These are phyloP conservation scores for Microbotryum saponariae DNA, from an alignment of 1,284 basidiomycete genomes.

Conservation along the genomic window DNA sequence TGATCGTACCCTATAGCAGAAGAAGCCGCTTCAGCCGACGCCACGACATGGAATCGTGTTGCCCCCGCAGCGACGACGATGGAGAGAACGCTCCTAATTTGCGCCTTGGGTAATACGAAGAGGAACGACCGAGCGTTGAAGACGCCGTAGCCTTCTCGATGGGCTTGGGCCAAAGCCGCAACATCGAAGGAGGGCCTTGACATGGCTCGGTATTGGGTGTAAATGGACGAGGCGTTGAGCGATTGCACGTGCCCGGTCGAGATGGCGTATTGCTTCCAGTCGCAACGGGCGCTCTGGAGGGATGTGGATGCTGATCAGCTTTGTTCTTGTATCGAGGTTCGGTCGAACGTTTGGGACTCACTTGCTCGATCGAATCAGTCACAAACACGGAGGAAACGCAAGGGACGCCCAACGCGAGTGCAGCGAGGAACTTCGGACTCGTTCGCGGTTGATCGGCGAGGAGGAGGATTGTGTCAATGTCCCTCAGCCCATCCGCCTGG, in stretches of 20 bases:
- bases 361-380: conserved; percentile 45
- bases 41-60: conserved; percentile 53
- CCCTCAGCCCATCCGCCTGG: conserved; percentile 4
- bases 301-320: conserved; percentile 1
- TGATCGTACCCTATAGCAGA: conserved; percentile 51
- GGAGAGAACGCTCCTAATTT: conserved; percentile 15
- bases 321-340: neutral
- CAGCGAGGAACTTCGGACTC: conserved; percentile 70
- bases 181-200: conserved; percentile 43
- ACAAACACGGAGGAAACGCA: conserved; percentile 64
- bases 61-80: conserved; percentile 68
- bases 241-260: conserved; percentile 57
- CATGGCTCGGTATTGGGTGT: conserved; percentile 62
- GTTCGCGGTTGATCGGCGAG: conserved; percentile 56
- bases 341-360: conserved; percentile 37
- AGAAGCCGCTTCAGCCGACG: conserved; percentile 43
- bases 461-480: conserved; percentile 55
- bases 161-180: conserved; percentile 45
- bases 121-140: conserved; percentile 38
- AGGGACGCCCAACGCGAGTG: conserved; percentile 75
- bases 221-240: conserved; percentile 50
- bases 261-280: conserved; percentile 60
- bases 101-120: conserved; percentile 21
- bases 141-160: conserved; percentile 53
- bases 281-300: conserved; percentile 39